Evolutionary conservation across 1,139 yeast species (phyloP).

Genomic region (Lodderomyces orthopsilosis): DNA sequence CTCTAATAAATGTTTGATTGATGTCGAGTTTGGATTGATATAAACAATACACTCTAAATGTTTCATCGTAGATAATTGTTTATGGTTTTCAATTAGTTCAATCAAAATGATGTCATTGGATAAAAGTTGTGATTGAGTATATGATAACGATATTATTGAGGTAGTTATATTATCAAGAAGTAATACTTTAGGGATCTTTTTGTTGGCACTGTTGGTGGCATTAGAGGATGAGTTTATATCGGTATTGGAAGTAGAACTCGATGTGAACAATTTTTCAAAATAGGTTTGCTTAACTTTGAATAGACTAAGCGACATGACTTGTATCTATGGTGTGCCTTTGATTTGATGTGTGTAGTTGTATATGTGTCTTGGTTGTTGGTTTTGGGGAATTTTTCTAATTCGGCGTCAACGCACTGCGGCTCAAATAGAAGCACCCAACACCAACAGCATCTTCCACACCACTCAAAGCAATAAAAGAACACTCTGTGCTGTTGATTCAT

Average conservation of each 20-base stretch:
- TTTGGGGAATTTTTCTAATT: too few relatives aligned
- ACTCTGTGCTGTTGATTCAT: too few relatives aligned
- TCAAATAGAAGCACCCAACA: too few relatives aligned
- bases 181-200: constrained; percentile 60
- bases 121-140: constrained; percentile 82
- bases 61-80: constrained; percentile 67
- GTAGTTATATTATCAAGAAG: constrained; percentile 80
- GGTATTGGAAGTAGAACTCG: not conserved
- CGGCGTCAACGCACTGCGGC: too few relatives aligned
- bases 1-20: constrained; percentile 55
- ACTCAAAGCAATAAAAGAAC: too few relatives aligned
- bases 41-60: constrained; percentile 82
- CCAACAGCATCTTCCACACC: too few relatives aligned
- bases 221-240: not conserved
- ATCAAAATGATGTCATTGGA: constrained; percentile 79
- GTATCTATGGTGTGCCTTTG: not conserved
- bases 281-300: constrained; percentile 35
- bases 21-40: constrained; percentile 67
- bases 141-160: constrained; percentile 75
- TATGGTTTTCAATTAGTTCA: constrained; percentile 63
- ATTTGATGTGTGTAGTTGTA: not conserved
- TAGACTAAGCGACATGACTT: constrained; percentile 32
- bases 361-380: too few relatives aligned
- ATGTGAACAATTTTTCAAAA: constrained; percentile 35
- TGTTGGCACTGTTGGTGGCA: constrained; percentile 3